Evolutionary conservation across 2,329 filamentous ascomycete genomes (phyloP), one percentile per base, ranked within the genome.

Genomic region (Pleoardoris graminearum): DNA sequence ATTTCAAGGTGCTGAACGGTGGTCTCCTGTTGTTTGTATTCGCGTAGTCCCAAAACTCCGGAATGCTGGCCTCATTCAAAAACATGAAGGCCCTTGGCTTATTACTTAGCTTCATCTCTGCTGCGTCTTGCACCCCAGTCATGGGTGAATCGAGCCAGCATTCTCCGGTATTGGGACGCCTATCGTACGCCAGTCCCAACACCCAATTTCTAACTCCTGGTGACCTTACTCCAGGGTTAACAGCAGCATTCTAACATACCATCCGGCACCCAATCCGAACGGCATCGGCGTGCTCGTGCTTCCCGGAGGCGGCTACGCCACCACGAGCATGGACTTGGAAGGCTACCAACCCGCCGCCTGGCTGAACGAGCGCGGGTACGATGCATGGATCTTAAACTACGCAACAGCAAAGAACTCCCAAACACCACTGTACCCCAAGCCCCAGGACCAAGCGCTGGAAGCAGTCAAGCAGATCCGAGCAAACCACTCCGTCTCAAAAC

Each of bases 331-430:
- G 25, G 50, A 53, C 10, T 29, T 33, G 10, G 50, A 53, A 41
- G 50, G 50, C 16, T 29, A 42, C 12, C 45, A 53, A 39, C 44
- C 50, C 6, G 44, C 45, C 12, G 27, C 38, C 16, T 53, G 50
- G 50, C 39, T 53, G 25, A 53, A 53, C 23, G 22, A 44, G 45
- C 44, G 33, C 7, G 45, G 45, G 11, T 53, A 49, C 19, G 37
- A 53, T 32, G 50, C 36, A 3, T 53, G 50, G 50, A 41, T 53
- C 21, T 25, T 53, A 6, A 39, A 53, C 32, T 53, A 53, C n/a
- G 38, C 46, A 5, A 48, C 45, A 1, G 19, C 41, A 12, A 38
- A 21, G 8, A 53, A 29, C 12, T 17, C 32, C 2, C 7, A 19
- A 17, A 35, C 38, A 14, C 50, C 50, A 1, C 32, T 53, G 7